Evolutionary conservation across 371 early-diverging fungal species (phyloP), one percentile per base, ranked within the genome.

Genomic region (Batkoa obscura): DNA sequence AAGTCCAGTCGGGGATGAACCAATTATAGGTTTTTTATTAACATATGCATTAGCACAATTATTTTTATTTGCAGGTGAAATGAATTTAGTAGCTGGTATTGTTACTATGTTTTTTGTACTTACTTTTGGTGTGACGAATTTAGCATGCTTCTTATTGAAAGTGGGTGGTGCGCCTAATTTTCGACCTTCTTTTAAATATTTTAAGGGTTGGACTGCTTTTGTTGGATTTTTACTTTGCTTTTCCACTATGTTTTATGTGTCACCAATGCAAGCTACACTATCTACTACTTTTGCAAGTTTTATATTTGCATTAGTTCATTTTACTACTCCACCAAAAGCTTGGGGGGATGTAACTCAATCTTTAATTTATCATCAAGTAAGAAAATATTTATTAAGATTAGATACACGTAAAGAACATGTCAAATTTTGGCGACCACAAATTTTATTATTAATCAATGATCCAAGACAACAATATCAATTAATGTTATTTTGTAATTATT

Each of bases 371-470:
- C 81, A 79, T 58, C 81, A 80, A 58, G 80, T 79, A 36, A 73
- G 81, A 61, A 79, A 79, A 59, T 78, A 71, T 59, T 60, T 80
- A 58, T 65, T 80, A 30, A 67, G 75, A 12, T 64, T 80, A 45
- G 79, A 80, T 43, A 48, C 64, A 13, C 67, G 73, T 41, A 75
- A 74, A 56, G 75, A 73, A 36, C 74, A 78, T 50, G 73, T 79
- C 64, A 79, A 79, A 62, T 75, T 71, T 54, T 80, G 81, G 81
- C 57, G 81, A 37, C 80, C 80, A 3, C 78, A 78, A 60, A 76
- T 78, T 42, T 56, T 79, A 55, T 63, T 80, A 3, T 60, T 76
- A 12, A 73, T 76, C 8, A 68, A 71, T 53, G 70, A 73, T 34
- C 78, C 78, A 43, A 61, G 72, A 37, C 62, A 66, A 34, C 67